Base-by-base conservation (phyloP, 2,329 filamentous ascomycete genomes). In the Clarireedia monteithiana region DNA sequence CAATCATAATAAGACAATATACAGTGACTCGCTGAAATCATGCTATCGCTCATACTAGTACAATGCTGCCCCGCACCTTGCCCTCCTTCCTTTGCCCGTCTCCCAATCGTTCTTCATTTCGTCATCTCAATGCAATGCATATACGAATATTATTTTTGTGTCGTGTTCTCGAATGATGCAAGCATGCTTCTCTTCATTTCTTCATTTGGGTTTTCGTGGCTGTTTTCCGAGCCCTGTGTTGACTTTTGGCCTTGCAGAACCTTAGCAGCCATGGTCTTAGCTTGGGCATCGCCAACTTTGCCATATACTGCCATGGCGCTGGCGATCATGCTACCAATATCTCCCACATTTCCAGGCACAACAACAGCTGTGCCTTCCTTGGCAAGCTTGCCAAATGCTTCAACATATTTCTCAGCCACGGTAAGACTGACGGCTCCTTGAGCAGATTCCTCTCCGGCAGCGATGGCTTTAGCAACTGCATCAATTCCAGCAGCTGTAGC, bases 351-450 rank as follows among this genome's bases (percentile, higher is more conserved):
- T 10, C 94, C 94, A 0, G 94, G 94, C 14, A 99, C 91, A 20
- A 99, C 90, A 27, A 99, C 87, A 4, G 91, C 89, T 3, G 94
- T 99, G 65, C 94, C 90, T 76, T 99, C 91, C 74, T 92, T 94
- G 50, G 94, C 94, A 64, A 99, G 77, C 69, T 91, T 89, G 63
- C 82, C 86, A 68, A 97, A 99, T 4, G 94, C 94, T 47, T 95
- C 92, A 52, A 99, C 94, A 66, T 99, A 99, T 74, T 96, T 96
- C 80, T 99, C 94, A 0, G 94, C 94, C 7, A 99, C 89, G 14
- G 81, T 89, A 60, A 99, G 74, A 67, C 89, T 91, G 46, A 99
- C 81, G 26, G 94, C 94, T 36, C 84, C 83, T 69, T 94, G 87
- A 2, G 94, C 94, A 55, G 85, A 80, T 55, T 83, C 79, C 62